Evolutionary conservation across 805 yeast genomes (phyloP), one percentile per base, ranked within the genome.

Genomic region (Dipodascopsis tothii): DNA sequence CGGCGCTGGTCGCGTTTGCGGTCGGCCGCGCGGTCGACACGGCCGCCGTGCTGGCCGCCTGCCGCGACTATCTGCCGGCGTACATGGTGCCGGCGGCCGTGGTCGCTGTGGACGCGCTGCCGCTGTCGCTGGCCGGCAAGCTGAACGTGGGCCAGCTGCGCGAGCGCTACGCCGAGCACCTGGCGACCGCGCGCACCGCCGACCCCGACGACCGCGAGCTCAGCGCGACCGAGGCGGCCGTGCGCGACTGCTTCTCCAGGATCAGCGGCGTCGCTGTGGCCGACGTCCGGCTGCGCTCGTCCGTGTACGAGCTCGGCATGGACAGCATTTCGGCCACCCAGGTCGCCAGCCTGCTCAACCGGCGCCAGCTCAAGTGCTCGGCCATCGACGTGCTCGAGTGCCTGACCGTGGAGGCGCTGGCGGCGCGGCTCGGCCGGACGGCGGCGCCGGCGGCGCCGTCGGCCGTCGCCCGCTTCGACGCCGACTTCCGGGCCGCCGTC

Each of bases 311-410:
- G 7, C 44, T 55, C 7, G 59, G 59, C 11, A 40, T 55, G 40
- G 59, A 55, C 37, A 53, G 57, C 19, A 45, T 55, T 7, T 44
- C 54, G 9, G 55, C 54, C 4, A 44, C 46, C n/a, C 46, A 41
- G 27, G 33, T 48, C 5, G 28, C 54, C 3, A 25, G 48, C 1
- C 21, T n/a, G 14, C 27, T 50, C 27, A 18, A 35, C 4, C 17
- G 37, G 14, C 4, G 11, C 4, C 39, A 39, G 14, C 9, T 44
- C 17, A 14, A 25, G 7, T 41, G 44, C n/a, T 27, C 48, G 1
- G 48, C 52, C 1, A 19, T 43, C 4, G 53, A 49, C 30, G 33
- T 49, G 17, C 17, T 21, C 5, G 20, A 44, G 43, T 21, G 21
- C 16, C 41, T 25, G 5, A 40, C 42, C 6, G 23, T 48, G 16